Evolutionary conservation across 2,329 filamentous ascomycete genomes (phyloP), one percentile per base, ranked within the genome.

Genomic region (Zarea fungicola): DNA sequence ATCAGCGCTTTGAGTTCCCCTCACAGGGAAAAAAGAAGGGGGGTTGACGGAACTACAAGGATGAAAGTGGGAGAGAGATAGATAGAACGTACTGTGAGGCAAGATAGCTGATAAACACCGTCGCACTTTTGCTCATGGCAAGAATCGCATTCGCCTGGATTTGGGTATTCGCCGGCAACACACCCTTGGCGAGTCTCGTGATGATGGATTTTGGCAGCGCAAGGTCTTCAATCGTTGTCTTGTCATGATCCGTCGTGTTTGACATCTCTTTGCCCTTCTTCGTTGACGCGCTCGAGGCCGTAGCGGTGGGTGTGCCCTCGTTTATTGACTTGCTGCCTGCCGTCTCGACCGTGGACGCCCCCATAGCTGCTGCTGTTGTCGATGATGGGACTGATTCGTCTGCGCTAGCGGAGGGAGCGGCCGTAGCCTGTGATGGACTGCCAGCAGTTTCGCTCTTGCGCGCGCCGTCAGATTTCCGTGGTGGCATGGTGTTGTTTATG

Each of bases 91-190:
- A 92, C 87, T 83, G 79, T 53, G 81, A 78, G 37, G 86, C 84
- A 26, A 93, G 72, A 64, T 91, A 88, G 68, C 81, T 92, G 58
- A 93, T 85, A 61, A 93, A 93, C 1, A 93, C 83, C 1, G 86
- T 91, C 7, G 88, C 85, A 65, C 85, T 87, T 69, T 91, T 91
- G 56, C 81, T 85, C 71, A 93, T 77, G 9, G 87, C 88, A 44
- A 89, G 69, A 48, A 91, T 79, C 35, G 88, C 88, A 69, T 90
- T 89, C 60, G 84, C 87, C 64, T 92, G 87, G 42, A 92, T 87
- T 66, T 89, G 85, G 5, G 87, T 91, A 62, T 90, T 90, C 6
- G 86, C 76, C 1, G 88, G 87, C 5, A 93, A 72, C 6, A 89
- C 86, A 34, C 86, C 85, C 69, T 92, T 92, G 34, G 87, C 85